Conservation (phyloP, 2,329 filamentous ascomycete genomes). For the Pseudocercospora fuligena region DNA sequence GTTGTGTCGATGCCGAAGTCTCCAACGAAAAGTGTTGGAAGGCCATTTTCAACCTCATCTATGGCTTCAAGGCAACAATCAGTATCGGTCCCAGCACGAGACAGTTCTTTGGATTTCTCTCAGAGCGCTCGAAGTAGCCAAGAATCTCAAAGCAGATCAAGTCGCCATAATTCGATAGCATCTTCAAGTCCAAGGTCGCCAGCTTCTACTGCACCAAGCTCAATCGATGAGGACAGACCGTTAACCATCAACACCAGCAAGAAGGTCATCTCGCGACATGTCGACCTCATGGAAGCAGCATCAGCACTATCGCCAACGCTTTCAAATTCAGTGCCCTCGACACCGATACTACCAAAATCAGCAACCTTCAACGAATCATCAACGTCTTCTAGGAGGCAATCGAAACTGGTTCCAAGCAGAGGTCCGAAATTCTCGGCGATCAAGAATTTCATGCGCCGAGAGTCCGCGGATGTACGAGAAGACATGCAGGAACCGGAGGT, state of each 20-base stretch:
- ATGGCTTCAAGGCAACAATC: conserved; percentile 9
- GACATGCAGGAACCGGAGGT: conserved; percentile 20
- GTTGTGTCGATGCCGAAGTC: conserved; percentile 36
- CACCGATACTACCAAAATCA: neutral
- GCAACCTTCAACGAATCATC: neutral
- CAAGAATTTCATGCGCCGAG: conserved; percentile 17
- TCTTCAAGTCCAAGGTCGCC: conserved; percentile 26
- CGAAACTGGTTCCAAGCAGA: neutral
- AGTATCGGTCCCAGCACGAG: conserved; percentile 5
- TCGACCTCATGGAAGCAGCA: conserved; percentile 29
- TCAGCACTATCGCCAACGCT: conserved; percentile 10
- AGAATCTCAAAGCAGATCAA: conserved; percentile 19
- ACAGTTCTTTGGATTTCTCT: conserved; percentile 9
- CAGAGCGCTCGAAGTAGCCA: conserved; percentile 28
- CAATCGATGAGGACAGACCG: conserved; percentile 25
- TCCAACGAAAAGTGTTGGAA: conserved; percentile 16
- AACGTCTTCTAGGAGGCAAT: neutral
- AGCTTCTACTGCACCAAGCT: conserved; percentile 32
- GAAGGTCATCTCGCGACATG: conserved; percentile 20
- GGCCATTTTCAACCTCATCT: conserved; percentile 13
- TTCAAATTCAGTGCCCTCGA: neutral
- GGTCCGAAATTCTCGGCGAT: neutral
- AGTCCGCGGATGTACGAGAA: conserved; percentile 5
- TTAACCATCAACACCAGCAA: conserved; percentile 8
- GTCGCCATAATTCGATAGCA: conserved; percentile 19